These are phyloP conservation scores for Neophaeococcomyces aloes DNA, from an alignment of 2,329 filamentous ascomycete species.

Conservation along the genomic window DNA sequence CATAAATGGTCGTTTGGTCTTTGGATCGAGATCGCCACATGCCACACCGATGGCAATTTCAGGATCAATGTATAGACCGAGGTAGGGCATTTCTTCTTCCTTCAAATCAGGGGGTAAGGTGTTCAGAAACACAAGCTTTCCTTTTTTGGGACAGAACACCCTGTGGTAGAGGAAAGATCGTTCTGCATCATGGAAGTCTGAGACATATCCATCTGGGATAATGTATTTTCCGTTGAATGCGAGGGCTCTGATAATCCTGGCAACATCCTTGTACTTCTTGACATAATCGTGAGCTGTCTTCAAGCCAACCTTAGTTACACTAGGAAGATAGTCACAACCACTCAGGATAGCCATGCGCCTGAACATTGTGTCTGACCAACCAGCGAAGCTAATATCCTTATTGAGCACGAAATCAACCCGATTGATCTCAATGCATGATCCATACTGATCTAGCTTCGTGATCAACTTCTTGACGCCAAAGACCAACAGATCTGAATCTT, in stretches of 20 bases:
- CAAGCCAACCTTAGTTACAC: conserved; percentile 73
- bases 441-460: conserved; percentile 90
- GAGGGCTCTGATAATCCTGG: conserved; percentile 68
- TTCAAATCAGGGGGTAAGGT: conserved; percentile 53
- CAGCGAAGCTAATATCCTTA: conserved; percentile 75
- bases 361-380: conserved; percentile 87
- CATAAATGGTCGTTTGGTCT: conserved; percentile 60
- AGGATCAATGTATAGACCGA: conserved; percentile 62
- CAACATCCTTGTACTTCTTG: conserved; percentile 78
- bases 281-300: conserved; percentile 90
- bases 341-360: conserved; percentile 92
- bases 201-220: conserved; percentile 70
- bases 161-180: conserved; percentile 88
- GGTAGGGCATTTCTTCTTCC: conserved; percentile 64
- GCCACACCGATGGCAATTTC: conserved; percentile 65
- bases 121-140: conserved; percentile 65
- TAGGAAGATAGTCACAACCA: conserved; percentile 88
- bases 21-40: conserved; percentile 73
- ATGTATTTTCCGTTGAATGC: conserved; percentile 81
- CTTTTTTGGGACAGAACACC: conserved; percentile 71
- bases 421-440: conserved; percentile 84
- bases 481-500: conserved; percentile 91
- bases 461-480: conserved; percentile 85
- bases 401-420: conserved; percentile 80
- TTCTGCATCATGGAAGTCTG: conserved; percentile 75